A percentile compares a stretch with the other conserved stretches of the same genome.
Conservation (phyloP, 306 rosid genomes). For the Prunus mume region DNA sequence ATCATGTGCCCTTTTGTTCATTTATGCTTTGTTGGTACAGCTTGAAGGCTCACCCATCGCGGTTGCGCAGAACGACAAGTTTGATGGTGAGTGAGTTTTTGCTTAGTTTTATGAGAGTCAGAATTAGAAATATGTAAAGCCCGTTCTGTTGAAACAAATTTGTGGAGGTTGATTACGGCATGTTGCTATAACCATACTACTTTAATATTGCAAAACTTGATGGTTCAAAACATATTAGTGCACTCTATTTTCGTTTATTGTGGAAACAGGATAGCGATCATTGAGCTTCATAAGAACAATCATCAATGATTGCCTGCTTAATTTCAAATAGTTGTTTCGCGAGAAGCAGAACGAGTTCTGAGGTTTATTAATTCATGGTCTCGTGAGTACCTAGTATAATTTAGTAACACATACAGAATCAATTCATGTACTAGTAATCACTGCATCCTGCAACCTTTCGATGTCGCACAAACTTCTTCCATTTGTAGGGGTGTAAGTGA, state of each 20-base stretch:
- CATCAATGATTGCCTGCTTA: background rate
- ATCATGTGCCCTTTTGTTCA: background rate
- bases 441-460: too few species aligned
- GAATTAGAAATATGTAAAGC: background rate
- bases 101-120: background rate
- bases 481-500: too few species aligned
- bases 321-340: background rate
- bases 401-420: background rate
- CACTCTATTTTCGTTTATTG: background rate
- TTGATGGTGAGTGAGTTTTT: constrained; percentile 55
- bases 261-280: background rate
- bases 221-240: background rate
- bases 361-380: background rate
- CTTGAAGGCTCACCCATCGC: constrained; percentile 87
- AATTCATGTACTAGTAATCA: too few species aligned
- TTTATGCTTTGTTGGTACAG: constrained; percentile 40
- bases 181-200: background rate
- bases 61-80: constrained; percentile 87
- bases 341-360: background rate
- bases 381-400: background rate
- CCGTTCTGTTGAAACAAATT: background rate
- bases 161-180: background rate
- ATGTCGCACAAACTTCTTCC: background rate
- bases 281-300: background rate
- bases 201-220: background rate